Evolutionary conservation across 2,329 filamentous ascomycete species (phyloP).

Genomic region (Magnaporthales sp.): DNA sequence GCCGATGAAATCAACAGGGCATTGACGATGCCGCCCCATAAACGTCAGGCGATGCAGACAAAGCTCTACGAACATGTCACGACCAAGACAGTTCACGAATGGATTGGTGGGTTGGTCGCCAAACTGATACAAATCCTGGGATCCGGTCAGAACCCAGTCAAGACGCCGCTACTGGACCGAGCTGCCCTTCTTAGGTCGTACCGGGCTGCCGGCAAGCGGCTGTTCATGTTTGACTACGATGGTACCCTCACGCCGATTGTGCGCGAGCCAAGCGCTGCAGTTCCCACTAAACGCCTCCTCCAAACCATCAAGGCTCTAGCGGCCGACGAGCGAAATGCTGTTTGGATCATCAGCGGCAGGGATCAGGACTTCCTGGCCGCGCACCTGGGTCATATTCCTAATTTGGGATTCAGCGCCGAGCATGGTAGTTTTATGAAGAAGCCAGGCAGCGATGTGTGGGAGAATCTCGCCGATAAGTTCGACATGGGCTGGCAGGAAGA

Average conservation of each 20-base stretch:
- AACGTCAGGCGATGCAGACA: constrained; percentile 60
- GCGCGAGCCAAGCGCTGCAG: constrained; percentile 77
- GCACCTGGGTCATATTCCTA: constrained; percentile 83
- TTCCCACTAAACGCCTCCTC: constrained; percentile 78
- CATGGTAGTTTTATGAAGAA: constrained; percentile 92
- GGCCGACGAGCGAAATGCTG: constrained; percentile 69
- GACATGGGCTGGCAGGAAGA: constrained; percentile 92
- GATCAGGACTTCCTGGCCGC: constrained; percentile 87
- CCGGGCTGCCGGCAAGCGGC: constrained; percentile 61
- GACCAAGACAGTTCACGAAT: constrained; percentile 75
- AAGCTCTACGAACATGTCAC: constrained; percentile 78
- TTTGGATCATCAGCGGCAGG: constrained; percentile 98
- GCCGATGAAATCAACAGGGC: constrained; percentile 76
- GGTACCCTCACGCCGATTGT: constrained; percentile 95
- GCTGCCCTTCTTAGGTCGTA: constrained; percentile 66
- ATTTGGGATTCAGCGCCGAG: constrained; percentile 90
- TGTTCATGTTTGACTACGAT: constrained; percentile 99
- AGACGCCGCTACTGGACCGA: constrained; percentile 76
- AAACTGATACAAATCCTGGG: constrained; percentile 73
- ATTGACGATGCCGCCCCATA: constrained; percentile 62
- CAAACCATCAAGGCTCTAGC: constrained; percentile 72
- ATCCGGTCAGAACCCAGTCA: constrained; percentile 63
- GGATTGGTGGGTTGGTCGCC: constrained; percentile 73
- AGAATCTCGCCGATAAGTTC: constrained; percentile 76
- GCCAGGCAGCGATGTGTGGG: constrained; percentile 70